Base-by-base conservation (phyloP, 176 grass and related monocot species). In the Paspalum vaginatum region DNA sequence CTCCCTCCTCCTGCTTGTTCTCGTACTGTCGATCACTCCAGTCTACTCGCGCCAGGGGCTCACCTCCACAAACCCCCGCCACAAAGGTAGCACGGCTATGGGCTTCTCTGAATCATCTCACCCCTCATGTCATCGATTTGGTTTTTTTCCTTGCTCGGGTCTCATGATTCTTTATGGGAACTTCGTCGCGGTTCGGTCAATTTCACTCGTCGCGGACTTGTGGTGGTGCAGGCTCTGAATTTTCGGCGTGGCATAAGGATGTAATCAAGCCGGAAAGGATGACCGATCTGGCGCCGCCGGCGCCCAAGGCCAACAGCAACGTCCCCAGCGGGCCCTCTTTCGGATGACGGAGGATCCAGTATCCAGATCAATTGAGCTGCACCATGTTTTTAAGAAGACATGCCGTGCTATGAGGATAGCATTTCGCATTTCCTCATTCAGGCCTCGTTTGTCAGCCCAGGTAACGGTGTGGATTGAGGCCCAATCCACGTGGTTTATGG, bases 251-350 rank as follows among this genome's bases (percentile, higher is more conserved):
- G 53, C 52, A 16, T 53, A 44, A 21, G 53, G 49, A 25, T 43
- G 52, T 7, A 3, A 4, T 73, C 26, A 20, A 53, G 72, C 72
- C 72, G 51, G 53, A 75, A 18, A 75, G 72, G 72, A 8, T 1
- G 72, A 21, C 38, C 37, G 72, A 41, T 13, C 6, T 0, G 47
- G 1, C 53, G 12, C 72, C 72, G 20, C 72, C 72, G 10, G 38
- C 72, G 38, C 72, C 72, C 50, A 15, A 15, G 72, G 9, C 72
- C 27, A 75, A 75, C 72, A 75, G 11, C 72, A 45, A 75, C 53
- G 72, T 75, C 72, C 72, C 72, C 1, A 53, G 72, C 18, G 72
- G 72, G 38, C 72, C 72, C 20, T 58, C 2, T 20, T 37, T 37
- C 9, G 22, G 37, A 22, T 24, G 44, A 41, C 17, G n/a, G 13